Percentiles rank a stretch among this genome's conserved stretches.
phyloP scores from a whole-genome alignment of 2,329 filamentous ascomycete species.

The Mycosphaerella sp. region DNA sequence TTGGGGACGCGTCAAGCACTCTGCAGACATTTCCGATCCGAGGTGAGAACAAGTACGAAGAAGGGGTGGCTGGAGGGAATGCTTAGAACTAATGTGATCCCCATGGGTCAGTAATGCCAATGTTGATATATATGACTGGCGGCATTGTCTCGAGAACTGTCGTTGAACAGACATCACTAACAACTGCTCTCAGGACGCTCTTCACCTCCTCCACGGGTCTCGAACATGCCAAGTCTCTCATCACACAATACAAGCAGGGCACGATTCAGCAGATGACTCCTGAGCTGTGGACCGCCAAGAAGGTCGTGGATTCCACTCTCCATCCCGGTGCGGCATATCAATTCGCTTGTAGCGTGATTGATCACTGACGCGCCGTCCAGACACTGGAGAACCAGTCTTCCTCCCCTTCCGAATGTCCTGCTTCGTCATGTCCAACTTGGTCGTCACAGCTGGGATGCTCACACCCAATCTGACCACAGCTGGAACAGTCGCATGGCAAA shows the following conservation, averaged over 20 bases:
- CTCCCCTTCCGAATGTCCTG: constrained; percentile 96
- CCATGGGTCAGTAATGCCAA: constrained; percentile 25
- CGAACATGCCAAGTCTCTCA: constrained; percentile 75
- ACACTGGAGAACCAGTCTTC: constrained; percentile 86
- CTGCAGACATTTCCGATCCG: constrained; percentile 84
- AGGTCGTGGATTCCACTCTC: constrained; percentile 91
- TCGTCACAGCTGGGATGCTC: constrained; percentile 96
- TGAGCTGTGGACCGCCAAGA: constrained; percentile 92
- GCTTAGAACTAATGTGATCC: constrained; percentile 22
- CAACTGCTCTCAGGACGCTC: constrained; percentile 61
- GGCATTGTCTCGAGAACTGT: background rate
- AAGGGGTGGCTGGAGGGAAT: too few species aligned
- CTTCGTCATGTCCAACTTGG: constrained; percentile 86
- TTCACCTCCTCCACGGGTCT: constrained; percentile 72
- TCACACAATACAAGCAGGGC: constrained; percentile 82
- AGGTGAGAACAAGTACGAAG: constrained; percentile 58
- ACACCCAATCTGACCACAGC: constrained; percentile 77
- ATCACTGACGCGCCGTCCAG: constrained; percentile 43
- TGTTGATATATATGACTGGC: background rate
- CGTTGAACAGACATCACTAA: background rate
- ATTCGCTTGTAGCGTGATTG: background rate
- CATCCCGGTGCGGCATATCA: constrained; percentile 66
- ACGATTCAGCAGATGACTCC: constrained; percentile 74
- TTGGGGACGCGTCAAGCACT: constrained; percentile 88
- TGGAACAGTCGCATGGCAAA: constrained; percentile 89